Conservation (phyloP, 441 rosid genomes). For the Mallotus repandus region DNA sequence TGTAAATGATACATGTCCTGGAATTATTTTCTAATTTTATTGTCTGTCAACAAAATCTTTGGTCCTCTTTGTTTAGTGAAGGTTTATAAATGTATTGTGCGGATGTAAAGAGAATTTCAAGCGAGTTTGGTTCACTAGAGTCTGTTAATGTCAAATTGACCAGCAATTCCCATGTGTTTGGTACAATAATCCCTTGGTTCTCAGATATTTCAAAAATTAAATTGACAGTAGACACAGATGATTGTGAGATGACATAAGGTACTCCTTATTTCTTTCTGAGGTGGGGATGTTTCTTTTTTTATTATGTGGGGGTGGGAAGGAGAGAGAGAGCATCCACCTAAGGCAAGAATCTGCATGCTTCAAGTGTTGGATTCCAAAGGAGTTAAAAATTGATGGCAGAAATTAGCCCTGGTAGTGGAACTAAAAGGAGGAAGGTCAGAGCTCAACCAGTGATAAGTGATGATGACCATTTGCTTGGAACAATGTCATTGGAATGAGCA, state of each 20-base stretch:
- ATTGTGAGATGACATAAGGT: not conserved
- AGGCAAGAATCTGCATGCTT: not conserved
- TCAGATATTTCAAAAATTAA: not conserved
- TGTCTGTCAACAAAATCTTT: not conserved
- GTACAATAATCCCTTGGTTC: not conserved
- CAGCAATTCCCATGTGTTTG: not conserved
- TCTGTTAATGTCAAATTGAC: not conserved
- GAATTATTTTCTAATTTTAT: slow-evolving; percentile 8
- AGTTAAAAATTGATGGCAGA: not conserved
- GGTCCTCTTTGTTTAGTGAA: not conserved
- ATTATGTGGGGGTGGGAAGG: not conserved
- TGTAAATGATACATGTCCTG: slow-evolving; percentile 5
- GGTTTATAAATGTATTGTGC: not conserved
- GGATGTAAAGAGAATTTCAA: not conserved
- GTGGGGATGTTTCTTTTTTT: too few relatives aligned
- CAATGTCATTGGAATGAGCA: too few relatives aligned
- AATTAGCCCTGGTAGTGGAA: not conserved
- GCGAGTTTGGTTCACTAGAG: not conserved
- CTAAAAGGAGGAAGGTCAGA: not conserved
- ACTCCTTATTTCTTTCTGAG: not conserved
- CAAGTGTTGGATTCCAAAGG: not conserved
- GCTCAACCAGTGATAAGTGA: too few relatives aligned
- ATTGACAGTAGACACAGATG: not conserved
- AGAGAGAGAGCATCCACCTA: not conserved
- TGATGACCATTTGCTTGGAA: not conserved